Base-by-base conservation (phyloP, 768 basidiomycete species). In the Phylloporus arenicola region DNA sequence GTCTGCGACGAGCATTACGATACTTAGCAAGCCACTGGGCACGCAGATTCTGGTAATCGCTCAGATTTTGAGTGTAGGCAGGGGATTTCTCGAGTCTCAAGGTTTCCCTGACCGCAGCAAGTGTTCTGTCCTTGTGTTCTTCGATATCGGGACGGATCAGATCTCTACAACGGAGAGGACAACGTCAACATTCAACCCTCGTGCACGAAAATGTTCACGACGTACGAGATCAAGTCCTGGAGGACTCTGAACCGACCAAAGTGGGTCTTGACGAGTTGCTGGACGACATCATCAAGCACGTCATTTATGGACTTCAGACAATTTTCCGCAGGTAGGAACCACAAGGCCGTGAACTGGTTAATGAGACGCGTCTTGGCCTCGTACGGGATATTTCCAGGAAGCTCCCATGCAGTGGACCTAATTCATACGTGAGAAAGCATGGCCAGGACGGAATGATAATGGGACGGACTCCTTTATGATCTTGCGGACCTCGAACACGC, bases 171-270 rank as follows among this genome's bases (percentile, higher is more conserved):
- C 8, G 42, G 17, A 52, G 10, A 29, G 17, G 2, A 27, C 50
- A 24, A 40, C 12, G 7, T 30, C 31, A 12, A 19, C 11, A 42
- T 39, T n/a, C 31, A 24, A 3, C 0, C 0, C 14, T 12, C 10
- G 10, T 7, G 10, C 8, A 48, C 33, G 13, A 41, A 14, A 12
- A 6, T 16, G 9, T 38, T 12, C 27, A 30, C 5, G 9, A 64
- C 68, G 10, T 51, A 78, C 77, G 57, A 64, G 19, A 78, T 54
- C 45, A 65, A 51, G 5, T 52, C 50, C 40, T 69, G 59, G 0
- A 79, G 68, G 11, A 57, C 33, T 14, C 50, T 63, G 49, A 76
- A 79, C 5, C 68, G 67, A 3, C 69, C 69, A 51, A 80, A 82
- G 44, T 70, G 68, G 2, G 52, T 48, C 6, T 62, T 50, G 25